These are phyloP conservation scores for Lagenidium sp. DNA, from an alignment of 352 stramenopile species.

Conservation along the genomic window DNA sequence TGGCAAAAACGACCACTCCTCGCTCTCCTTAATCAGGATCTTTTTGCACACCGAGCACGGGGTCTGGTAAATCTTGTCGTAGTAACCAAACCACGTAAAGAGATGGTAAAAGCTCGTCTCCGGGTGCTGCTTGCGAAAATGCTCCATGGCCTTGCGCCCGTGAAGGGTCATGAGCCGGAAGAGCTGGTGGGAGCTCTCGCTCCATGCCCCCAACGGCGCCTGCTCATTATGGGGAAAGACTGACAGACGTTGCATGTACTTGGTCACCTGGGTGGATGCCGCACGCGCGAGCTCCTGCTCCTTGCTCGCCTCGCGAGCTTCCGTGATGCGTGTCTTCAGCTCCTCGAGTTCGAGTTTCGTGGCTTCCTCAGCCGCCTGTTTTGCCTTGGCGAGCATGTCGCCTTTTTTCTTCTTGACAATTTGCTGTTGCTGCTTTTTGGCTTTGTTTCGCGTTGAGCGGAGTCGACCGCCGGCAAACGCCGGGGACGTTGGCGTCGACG, in stretches of 20 bases:
- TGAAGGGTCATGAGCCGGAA: slow-evolving; percentile 75
- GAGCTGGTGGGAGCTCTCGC: slow-evolving; percentile 68
- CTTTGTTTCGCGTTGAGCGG: slow-evolving; percentile 73
- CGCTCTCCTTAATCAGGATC: slow-evolving; percentile 70
- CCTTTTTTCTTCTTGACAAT: slow-evolving; percentile 84
- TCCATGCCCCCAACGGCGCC: slow-evolving; percentile 68
- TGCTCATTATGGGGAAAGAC: slow-evolving; percentile 78
- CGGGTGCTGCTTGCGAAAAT: slow-evolving; percentile 80
- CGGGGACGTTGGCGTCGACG: slow-evolving; percentile 74
- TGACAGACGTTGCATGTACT: slow-evolving; percentile 79
- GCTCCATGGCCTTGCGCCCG: slow-evolving; percentile 63
- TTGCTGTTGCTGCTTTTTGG: slow-evolving; percentile 77
- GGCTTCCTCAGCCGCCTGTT: slow-evolving; percentile 74
- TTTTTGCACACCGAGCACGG: slow-evolving; percentile 82
- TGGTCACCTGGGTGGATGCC: slow-evolving; percentile 69
- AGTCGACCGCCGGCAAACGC: slow-evolving; percentile 58
- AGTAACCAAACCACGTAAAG: slow-evolving; percentile 81
- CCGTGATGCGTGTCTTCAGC: slow-evolving; percentile 69
- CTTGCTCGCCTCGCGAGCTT: slow-evolving; percentile 69
- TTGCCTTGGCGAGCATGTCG: slow-evolving; percentile 83
- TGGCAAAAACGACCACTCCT: slow-evolving; percentile 73
- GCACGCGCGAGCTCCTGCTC: slow-evolving; percentile 72
- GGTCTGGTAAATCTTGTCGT: slow-evolving; percentile 86
- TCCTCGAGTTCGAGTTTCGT: slow-evolving; percentile 87
- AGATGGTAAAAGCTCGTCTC: slow-evolving; percentile 85